Conservation (phyloP, 495 filamentous ascomycete genomes). For the Hypoxylon lienhwacheense region DNA sequence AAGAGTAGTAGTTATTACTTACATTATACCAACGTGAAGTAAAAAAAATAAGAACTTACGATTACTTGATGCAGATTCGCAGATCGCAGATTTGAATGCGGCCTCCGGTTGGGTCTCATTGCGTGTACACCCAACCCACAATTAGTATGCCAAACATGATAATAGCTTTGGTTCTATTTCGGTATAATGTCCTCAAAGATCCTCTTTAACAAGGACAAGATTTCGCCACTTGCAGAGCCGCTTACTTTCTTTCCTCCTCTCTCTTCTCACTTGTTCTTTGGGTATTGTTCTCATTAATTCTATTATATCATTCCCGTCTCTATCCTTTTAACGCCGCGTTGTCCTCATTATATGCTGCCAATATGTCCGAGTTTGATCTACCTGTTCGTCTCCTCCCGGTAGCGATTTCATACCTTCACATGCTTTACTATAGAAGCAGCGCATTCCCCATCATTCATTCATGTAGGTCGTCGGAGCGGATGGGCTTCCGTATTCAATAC, state of each 20-base stretch:
- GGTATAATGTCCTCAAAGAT: no score
- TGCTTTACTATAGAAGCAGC: no score
- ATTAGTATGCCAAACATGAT: no score
- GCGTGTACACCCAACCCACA: no score
- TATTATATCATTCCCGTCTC: constrained; percentile 19
- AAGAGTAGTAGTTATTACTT: no score
- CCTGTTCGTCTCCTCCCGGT: not conserved
- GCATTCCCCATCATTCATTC: not conserved
- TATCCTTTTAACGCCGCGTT: constrained; percentile 1
- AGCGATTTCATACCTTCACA: not conserved
- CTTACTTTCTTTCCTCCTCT: not conserved
- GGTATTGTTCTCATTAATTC: constrained; percentile 29
- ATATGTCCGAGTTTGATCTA: constrained; percentile 2
- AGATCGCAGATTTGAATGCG: no score
- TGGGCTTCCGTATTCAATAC: constrained; percentile 74
- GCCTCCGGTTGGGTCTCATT: no score
- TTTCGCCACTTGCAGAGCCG: not conserved
- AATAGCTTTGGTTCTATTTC: no score
- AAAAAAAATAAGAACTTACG: no score
- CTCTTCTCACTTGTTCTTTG: not conserved
- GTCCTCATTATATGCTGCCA: constrained; percentile 10
- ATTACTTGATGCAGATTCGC: no score
- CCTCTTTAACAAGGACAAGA: not conserved
- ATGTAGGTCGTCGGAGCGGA: constrained; percentile 57
- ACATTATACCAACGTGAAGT: no score